Evolutionary conservation across 495 filamentous ascomycete genomes (phyloP).

Genomic region (Penicillium angulare): DNA sequence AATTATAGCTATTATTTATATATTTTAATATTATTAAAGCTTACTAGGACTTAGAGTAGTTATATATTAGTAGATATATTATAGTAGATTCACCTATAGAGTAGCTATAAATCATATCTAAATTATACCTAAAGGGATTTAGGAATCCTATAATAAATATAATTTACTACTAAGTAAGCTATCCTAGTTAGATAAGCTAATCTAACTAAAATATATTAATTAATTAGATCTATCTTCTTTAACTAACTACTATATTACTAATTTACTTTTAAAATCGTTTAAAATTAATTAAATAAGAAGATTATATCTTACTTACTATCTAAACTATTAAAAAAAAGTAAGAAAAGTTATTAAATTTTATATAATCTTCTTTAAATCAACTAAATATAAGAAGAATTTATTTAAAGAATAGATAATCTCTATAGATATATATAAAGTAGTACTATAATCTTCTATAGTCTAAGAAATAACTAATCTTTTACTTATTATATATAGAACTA

Average conservation of each 20-base stretch:
- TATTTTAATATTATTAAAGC: too few relatives aligned
- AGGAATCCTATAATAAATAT: too few relatives aligned
- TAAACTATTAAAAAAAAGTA: not conserved
- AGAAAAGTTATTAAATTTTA: not conserved
- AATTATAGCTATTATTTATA: too few relatives aligned
- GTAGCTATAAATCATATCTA: too few relatives aligned
- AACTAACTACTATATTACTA: not conserved
- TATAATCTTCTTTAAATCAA: constrained; percentile 4
- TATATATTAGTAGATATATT: too few relatives aligned
- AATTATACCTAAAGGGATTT: too few relatives aligned
- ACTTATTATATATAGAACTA: not conserved
- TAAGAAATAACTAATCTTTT: too few relatives aligned
- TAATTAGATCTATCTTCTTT: not conserved
- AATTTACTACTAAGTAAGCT: too few relatives aligned
- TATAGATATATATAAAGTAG: constrained; percentile 12
- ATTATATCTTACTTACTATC: not conserved
- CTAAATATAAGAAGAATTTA: constrained; percentile 16
- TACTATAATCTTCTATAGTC: not conserved
- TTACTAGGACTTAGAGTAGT: too few relatives aligned
- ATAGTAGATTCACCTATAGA: too few relatives aligned
- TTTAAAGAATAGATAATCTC: constrained; percentile 6
- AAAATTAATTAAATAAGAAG: not conserved
- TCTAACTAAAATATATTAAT: not conserved
- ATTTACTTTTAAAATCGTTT: not conserved
- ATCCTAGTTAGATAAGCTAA: too few relatives aligned